Base-by-base conservation (phyloP, 371 early-diverging fungal species). In the Mucor mucedo region DNA sequence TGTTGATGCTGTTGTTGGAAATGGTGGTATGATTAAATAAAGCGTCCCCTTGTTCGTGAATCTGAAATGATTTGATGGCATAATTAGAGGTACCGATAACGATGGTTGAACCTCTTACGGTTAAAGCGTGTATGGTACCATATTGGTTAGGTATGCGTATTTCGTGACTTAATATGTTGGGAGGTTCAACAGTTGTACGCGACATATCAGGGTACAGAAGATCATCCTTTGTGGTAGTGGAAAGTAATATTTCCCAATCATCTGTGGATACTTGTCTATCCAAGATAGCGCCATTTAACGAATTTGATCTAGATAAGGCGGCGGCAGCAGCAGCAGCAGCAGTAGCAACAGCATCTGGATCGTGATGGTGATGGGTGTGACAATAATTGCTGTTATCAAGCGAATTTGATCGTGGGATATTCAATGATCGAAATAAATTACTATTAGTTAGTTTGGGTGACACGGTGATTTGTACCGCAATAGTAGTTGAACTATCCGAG, bases 321-420 rank as follows among this genome's bases (percentile, higher is more conserved):
- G 21, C 29, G 30, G n/a, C 21, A 21, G 21, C 21, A 21, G 21
- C 21, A 21, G 21, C 29, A 50, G n/a, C 21, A 21, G 21, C 21
- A 21, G 21, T 21, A 21, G 21, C 21, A 21, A 1, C 21, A 21
- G 21, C 29, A 50, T 21, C 21, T 21, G 21, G 21, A 21, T 21
- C 21, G 21, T 21, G 21, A 21, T 21, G 21, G 21, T 21, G 21
- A 21, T 21, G 27, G 28, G 11, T 50, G 32, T 28, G 13, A 30
- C 27, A 50, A 30, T 50, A 50, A 50, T 50, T 29, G 21, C 21
- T 21, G 28, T 50, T 50, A 50, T 50, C 50, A 30, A 50, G 50
- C 28, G 50, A 50, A 50, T 50, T 50, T 27, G 50, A 50, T 29
- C 50, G 50, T 50, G 50, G 50, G 50, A 50, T 50, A 50, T 50